phyloP scores from a whole-genome alignment of 2,329 filamentous ascomycete genomes.

The Cladosporium oxysporum region DNA sequence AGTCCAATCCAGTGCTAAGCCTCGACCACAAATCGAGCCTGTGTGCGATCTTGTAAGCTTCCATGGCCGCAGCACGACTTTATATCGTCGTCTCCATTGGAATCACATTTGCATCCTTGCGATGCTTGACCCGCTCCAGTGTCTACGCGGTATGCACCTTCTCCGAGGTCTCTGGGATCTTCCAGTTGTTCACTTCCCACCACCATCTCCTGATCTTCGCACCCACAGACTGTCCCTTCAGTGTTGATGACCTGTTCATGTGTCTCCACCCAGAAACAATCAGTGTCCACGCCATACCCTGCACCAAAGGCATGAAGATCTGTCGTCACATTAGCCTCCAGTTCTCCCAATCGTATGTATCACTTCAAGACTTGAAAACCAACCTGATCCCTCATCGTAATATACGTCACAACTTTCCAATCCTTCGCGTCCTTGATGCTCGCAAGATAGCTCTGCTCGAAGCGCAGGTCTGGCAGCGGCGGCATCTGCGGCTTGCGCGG shows the following conservation, averaged over 20 bases:
- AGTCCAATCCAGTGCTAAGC: not conserved
- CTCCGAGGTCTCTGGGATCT: slow-evolving; percentile 52
- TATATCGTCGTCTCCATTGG: not conserved
- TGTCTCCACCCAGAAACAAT: slow-evolving; percentile 83
- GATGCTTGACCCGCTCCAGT: not conserved
- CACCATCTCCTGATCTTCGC: slow-evolving; percentile 85
- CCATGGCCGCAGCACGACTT: not conserved
- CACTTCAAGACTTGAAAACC: slow-evolving; percentile 21
- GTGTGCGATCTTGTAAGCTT: not conserved
- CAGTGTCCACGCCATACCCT: slow-evolving; percentile 88
- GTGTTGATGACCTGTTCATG: slow-evolving; percentile 78
- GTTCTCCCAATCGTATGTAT: not conserved
- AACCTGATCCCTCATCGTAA: slow-evolving; percentile 89
- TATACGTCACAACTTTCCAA: slow-evolving; percentile 77
- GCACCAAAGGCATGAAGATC: slow-evolving; percentile 82
- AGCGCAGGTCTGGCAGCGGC: slow-evolving; percentile 77
- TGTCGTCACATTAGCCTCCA: slow-evolving; percentile 39
- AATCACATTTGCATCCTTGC: not conserved
- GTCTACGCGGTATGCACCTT: slow-evolving; percentile 1
- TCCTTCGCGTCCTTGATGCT: slow-evolving; percentile 79
- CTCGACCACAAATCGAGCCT: not conserved
- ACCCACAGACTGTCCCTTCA: slow-evolving; percentile 75
- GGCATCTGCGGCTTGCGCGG: slow-evolving; percentile 65
- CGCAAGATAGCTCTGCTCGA: slow-evolving; percentile 96
- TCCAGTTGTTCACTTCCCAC: slow-evolving; percentile 93